Base-by-base conservation (phyloP, 768 basidiomycete genomes). In the Cystobasidium onofrii region DNA sequence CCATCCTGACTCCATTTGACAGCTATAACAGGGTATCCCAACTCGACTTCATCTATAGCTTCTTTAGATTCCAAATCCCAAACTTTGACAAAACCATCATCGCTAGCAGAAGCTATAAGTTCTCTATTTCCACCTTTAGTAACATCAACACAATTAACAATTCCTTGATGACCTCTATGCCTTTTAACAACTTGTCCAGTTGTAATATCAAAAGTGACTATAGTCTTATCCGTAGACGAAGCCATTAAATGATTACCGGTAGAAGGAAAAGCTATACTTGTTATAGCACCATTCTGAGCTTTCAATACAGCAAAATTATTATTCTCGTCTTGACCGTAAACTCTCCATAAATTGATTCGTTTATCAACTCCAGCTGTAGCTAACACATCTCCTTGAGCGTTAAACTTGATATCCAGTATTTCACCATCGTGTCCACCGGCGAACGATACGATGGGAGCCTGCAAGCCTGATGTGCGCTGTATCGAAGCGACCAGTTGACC, bases 391-490 rank as follows among this genome's bases (percentile, higher is more conserved):
- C 96, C 96, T 1, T 89, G 89, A 17, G 93, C 92, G 79, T 95
- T 92, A 80, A 98, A 98, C 77, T 91, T 86, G 83, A 92, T 91
- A 77, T 90, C 90, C 76, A 94, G 76, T 75, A 97, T 91, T 83
- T 99, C 96, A 9, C 85, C 88, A 85, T 82, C 96, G 92, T 3
- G 92, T 13, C 65, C 57, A 88, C 1, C 95, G 91, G 18, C 87
- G 75, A 99, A 83, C 78, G 90, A 90, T 79, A 98, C 87, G 79
- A 99, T 98, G 33, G 96, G 96, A 52, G 93, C 92, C 77, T 92
- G 89, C 46, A 98, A 85, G 77, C 86, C 88, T 82, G 90, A 92
- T n/a, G 96, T 99, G 57, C 96, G 85, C 80, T 91, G 90, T 31
- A 98, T 86, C 27, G 86, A 89, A 76, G 75, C 75, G 43, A 79